Conservation (phyloP, 208 protist species). For the Leishmania aethiopica region DNA sequence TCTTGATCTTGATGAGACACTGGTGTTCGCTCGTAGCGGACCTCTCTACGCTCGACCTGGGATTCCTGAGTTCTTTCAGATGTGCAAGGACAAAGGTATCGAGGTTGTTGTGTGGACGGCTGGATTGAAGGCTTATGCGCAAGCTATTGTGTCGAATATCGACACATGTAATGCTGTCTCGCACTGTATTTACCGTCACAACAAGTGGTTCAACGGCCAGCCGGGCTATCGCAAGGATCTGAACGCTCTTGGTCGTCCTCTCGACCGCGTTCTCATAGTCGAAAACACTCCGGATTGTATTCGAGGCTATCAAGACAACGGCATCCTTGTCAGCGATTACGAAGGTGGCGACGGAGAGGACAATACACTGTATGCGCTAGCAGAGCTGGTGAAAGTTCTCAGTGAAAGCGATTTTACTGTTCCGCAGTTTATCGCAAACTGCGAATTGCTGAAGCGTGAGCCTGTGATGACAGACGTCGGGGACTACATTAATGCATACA, state of each 20-base stretch:
- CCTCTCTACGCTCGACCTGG: conserved; percentile 89
- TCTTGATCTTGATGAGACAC: conserved; percentile 90
- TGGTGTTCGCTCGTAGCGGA: conserved; percentile 87
- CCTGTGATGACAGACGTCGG: conserved; percentile 91
- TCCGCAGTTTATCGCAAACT: conserved; percentile 86
- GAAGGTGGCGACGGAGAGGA: conserved; percentile 87
- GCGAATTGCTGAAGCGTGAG: conserved; percentile 62
- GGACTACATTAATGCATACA: conserved; percentile 92
- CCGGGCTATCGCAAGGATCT: conserved; percentile 93
- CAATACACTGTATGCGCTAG: conserved; percentile 89
- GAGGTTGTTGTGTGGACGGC: conserved; percentile 94
- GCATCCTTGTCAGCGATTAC: conserved; percentile 93
- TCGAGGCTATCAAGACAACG: conserved; percentile 91
- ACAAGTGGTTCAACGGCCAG: conserved; percentile 94
- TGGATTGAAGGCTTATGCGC: conserved; percentile 90
- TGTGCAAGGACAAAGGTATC: conserved; percentile 84
- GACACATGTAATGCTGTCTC: conserved; percentile 82
- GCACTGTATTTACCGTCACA: conserved; percentile 94
- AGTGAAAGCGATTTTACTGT: conserved; percentile 86
- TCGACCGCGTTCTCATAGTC: conserved; percentile 91
- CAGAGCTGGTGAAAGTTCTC: conserved; percentile 73
- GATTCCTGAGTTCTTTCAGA: conserved; percentile 87
- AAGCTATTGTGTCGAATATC: conserved; percentile 93
- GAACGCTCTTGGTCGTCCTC: conserved; percentile 78
- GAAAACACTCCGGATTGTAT: conserved; percentile 95